A percentile compares a stretch with the other conserved stretches of the same genome.
Conservation (phyloP, 495 filamentous ascomycete genomes). For the Cenococcum geophilum region DNA sequence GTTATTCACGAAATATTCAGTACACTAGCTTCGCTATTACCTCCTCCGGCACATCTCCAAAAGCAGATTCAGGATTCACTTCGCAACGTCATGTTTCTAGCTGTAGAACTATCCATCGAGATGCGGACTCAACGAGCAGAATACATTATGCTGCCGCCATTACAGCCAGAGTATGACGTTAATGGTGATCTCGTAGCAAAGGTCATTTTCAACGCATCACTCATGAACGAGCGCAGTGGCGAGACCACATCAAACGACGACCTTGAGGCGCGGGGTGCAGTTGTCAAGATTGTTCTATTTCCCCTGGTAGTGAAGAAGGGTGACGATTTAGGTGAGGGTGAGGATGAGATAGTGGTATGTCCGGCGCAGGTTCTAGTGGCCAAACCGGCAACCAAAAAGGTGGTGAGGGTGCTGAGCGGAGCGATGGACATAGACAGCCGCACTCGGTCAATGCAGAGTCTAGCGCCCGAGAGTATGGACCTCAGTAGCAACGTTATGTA, state of each 20-base stretch:
- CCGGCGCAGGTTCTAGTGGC: constrained; percentile 87
- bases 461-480: constrained; percentile 29
- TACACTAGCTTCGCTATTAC: constrained; percentile 70
- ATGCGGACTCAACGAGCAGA: constrained; percentile 95
- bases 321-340: constrained; percentile 73
- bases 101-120: constrained; percentile 82
- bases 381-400: constrained; percentile 35
- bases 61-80: constrained; percentile 70
- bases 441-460: constrained; percentile 27
- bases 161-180: constrained; percentile 92
- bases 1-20: constrained; percentile 79
- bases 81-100: constrained; percentile 71
- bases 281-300: constrained; percentile 87
- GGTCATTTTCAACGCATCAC: constrained; percentile 75
- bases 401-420: constrained; percentile 41
- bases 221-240: constrained; percentile 89
- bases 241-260: constrained; percentile 64
- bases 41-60: constrained; percentile 70
- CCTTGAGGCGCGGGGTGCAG: constrained; percentile 64
- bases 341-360: constrained; percentile 87
- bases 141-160: constrained; percentile 93
- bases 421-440: constrained; percentile 41
- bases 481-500: constrained; percentile 29
- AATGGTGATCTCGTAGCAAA: constrained; percentile 80
- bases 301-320: constrained; percentile 92